phyloP scores from a whole-genome alignment of 441 rosid species.

The Arabidopsis hybrid region DNA sequence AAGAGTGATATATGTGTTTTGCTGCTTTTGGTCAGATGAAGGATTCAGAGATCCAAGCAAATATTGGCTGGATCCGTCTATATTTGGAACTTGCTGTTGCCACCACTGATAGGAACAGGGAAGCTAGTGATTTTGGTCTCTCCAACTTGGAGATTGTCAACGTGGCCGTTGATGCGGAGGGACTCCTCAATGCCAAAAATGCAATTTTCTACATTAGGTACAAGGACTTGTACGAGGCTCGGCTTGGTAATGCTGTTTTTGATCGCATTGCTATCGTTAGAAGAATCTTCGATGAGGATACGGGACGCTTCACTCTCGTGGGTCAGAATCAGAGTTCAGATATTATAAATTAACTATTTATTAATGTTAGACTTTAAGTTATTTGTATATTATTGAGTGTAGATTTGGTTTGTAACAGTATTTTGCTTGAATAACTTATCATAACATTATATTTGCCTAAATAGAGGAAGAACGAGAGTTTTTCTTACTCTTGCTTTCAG shows the following conservation, averaged over 20 bases:
- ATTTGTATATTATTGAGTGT: too few species aligned
- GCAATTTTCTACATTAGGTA: neutral
- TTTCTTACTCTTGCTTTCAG: too few species aligned
- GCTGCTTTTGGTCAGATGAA: neutral
- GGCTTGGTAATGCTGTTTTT: neutral
- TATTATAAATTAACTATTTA: neutral
- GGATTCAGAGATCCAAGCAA: neutral
- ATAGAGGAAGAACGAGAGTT: too few species aligned
- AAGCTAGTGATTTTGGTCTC: neutral
- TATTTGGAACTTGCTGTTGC: slow-evolving; percentile 3
- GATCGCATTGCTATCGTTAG: neutral
- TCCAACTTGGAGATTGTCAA: neutral
- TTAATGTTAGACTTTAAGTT: too few species aligned
- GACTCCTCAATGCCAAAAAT: neutral
- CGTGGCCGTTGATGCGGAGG: neutral
- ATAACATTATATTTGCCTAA: too few species aligned
- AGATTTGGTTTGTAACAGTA: too few species aligned
- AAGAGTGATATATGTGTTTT: neutral
- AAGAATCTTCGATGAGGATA: neutral
- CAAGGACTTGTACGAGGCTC: neutral
- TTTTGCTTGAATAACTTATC: too few species aligned
- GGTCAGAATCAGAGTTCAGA: neutral
- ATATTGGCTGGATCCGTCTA: neutral
- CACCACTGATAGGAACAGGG: neutral
- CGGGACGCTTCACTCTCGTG: neutral